Percentiles rank a stretch among this genome's conserved stretches.
phyloP scores from a whole-genome alignment of 2,329 filamentous ascomycete species.

The Trichoderma citrinoviride region DNA sequence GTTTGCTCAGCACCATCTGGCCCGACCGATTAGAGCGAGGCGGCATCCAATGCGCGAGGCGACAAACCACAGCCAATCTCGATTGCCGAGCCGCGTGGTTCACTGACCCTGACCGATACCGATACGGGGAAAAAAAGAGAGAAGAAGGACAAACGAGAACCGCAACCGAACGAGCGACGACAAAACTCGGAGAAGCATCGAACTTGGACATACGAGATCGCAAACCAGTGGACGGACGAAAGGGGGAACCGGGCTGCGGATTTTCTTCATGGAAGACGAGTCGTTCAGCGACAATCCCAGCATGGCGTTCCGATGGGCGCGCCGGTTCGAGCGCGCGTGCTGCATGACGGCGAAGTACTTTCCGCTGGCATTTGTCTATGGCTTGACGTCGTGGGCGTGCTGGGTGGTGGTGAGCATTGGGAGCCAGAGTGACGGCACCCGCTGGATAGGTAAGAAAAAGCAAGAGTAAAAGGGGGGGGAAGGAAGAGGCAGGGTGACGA shows the following conservation, averaged over 20 bases:
- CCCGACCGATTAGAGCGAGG: constrained; percentile 2
- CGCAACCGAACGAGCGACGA: not conserved
- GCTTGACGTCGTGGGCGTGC: constrained; percentile 88
- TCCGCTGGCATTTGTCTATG: constrained; percentile 85
- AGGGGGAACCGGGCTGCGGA: not conserved
- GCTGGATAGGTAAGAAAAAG: constrained; percentile 53
- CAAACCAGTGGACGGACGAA: not conserved
- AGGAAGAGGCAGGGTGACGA: too few species aligned
- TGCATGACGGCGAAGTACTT: constrained; percentile 78
- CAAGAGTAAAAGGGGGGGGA: not conserved
- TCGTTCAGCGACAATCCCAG: constrained; percentile 20
- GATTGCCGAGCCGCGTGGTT: constrained; percentile 18
- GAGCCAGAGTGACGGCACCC: constrained; percentile 49
- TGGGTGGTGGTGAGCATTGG: constrained; percentile 81
- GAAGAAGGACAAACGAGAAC: not conserved
- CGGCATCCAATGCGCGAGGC: constrained; percentile 18
- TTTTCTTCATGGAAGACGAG: constrained; percentile 20
- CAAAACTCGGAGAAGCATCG: not conserved
- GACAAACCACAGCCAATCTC: constrained; percentile 13
- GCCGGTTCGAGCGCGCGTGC: constrained; percentile 76
- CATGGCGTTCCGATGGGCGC: constrained; percentile 62
- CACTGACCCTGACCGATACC: not conserved
- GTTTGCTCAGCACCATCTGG: not conserved
- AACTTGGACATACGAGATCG: too few species aligned
- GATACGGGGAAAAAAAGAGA: not conserved